These are phyloP conservation scores for Cladosporium sp. DNA, from an alignment of 2,329 filamentous ascomycete species.

Conservation along the genomic window DNA sequence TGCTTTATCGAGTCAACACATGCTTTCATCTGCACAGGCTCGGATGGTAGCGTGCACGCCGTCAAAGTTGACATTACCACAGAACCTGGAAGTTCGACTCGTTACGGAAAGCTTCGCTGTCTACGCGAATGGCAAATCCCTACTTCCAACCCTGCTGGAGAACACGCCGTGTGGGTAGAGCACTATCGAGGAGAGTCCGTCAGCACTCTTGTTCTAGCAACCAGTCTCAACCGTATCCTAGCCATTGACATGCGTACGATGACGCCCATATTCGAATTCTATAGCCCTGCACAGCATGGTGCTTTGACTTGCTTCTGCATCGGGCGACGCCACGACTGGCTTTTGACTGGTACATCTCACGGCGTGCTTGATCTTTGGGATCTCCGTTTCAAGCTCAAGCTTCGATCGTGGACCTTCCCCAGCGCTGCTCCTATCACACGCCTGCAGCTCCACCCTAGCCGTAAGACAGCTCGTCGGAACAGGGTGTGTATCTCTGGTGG, in stretches of 20 bases:
- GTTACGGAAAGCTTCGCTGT: slow-evolving; percentile 75
- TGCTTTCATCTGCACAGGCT: slow-evolving; percentile 87
- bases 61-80: slow-evolving; percentile 72
- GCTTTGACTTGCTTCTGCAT: slow-evolving; percentile 89
- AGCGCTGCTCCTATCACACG: slow-evolving; percentile 79
- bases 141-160: slow-evolving; percentile 46
- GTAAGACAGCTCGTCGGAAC: slow-evolving; percentile 61
- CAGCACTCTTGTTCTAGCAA: slow-evolving; percentile 84
- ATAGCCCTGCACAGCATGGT: slow-evolving; percentile 89
- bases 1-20: slow-evolving; percentile 94
- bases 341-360: slow-evolving; percentile 87
- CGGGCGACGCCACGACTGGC: slow-evolving; percentile 83
- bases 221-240: slow-evolving; percentile 78
- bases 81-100: slow-evolving; percentile 51
- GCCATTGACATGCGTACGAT: slow-evolving; percentile 87
- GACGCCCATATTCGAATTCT: slow-evolving; percentile 74
- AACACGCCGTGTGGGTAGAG: slow-evolving; percentile 86
- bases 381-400: slow-evolving; percentile 83
- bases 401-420: slow-evolving; percentile 85
- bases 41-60: slow-evolving; percentile 85
- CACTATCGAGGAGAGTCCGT: slow-evolving; percentile 81
- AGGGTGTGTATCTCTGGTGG: slow-evolving; percentile 90
- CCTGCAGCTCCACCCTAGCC: slow-evolving; percentile 69
- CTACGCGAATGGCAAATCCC: slow-evolving; percentile 80
- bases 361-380: slow-evolving; percentile 95